Conservation (phyloP, 2,329 filamentous ascomycete genomes). For the Alternaria infectoria region DNA sequence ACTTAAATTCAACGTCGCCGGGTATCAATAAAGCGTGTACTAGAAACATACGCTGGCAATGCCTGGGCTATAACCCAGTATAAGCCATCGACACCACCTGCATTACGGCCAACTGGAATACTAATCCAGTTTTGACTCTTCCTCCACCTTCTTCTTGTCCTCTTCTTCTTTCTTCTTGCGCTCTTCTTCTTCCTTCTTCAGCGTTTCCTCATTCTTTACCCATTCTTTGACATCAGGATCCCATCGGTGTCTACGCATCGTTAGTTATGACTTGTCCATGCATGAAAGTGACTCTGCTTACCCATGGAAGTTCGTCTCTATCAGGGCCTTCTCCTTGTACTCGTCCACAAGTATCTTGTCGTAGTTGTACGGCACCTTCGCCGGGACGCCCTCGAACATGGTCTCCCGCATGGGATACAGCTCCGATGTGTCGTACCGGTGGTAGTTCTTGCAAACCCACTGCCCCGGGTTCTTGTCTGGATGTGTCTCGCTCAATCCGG, state of each 20-base stretch:
- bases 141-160: conserved; percentile 14
- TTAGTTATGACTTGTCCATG: conserved; percentile 2
- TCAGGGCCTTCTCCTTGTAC: conserved; percentile 68
- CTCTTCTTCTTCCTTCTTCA: conserved; percentile 19
- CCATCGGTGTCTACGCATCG: conserved; percentile 63
- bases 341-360: conserved; percentile 70
- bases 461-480: conserved; percentile 65
- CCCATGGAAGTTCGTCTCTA: conserved; percentile 67
- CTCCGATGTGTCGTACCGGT: conserved; percentile 73
- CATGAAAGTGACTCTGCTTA: conserved; percentile 37
- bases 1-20: neutral
- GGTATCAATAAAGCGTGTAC: conserved; percentile 29
- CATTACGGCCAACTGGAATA: conserved; percentile 26
- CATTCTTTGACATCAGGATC: conserved; percentile 64
- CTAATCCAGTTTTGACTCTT: conserved; percentile 25
- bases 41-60: conserved; percentile 4
- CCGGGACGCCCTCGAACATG: conserved; percentile 75
- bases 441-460: conserved; percentile 82
- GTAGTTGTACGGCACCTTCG: conserved; percentile 72
- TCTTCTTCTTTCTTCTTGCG: conserved; percentile 12
- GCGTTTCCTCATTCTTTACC: conserved; percentile 52
- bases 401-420: conserved; percentile 77
- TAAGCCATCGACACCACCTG: neutral
- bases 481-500: conserved; percentile 73
- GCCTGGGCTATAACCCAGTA: conserved; percentile 7